Evolutionary conservation across 2,329 filamentous ascomycete species (phyloP), one percentile per base, ranked within the genome.

Genomic region (Xylariales sp.): DNA sequence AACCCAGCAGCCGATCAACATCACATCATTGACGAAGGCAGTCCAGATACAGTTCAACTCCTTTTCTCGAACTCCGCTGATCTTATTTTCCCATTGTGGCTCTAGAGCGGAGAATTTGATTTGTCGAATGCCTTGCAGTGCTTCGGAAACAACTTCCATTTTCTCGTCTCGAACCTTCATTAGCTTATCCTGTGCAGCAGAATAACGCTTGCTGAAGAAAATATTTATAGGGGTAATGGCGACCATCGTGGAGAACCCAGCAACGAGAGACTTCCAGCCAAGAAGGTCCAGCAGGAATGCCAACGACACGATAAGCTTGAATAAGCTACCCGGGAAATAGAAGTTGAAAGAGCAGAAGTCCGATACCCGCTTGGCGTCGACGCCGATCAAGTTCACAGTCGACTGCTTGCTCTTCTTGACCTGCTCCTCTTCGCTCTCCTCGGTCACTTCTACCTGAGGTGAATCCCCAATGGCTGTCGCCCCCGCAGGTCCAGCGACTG

Each of bases 101-200:
- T 91, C 87, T 2, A 88, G 63, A 1, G 86, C 86, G 0, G 85
- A 85, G 51, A 91, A 89, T 55, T 93, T 93, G 64, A 93, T 88
- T 60, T 93, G 87, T 1, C 86, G 78, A 48, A 91, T 90, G 6
- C 86, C 86, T 51, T 86, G 77, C 1, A 93, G 65, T 0, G 83
- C 84, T 59, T 93, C 86, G 1, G 85, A 86, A 21, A 93, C 74
- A 11, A 89, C 75, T 0, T 76, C 82, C 63, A 89, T 73, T 61
- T 90, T 91, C 41, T 79, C 71, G 58, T 91, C 87, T 32, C 86
- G 73, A 20, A 82, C 71, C 56, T 84, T 86, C 85, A 90, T 90
- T 37, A 91, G 61, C 37, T 71, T 66, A 42, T 84, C 82, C 53
- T 88, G 82, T 4, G 80, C 75, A 16, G 65, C 68, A 1, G 81